Base-by-base conservation (phyloP, 352 stramenopile species). In the Globisporangium echinulatum region DNA sequence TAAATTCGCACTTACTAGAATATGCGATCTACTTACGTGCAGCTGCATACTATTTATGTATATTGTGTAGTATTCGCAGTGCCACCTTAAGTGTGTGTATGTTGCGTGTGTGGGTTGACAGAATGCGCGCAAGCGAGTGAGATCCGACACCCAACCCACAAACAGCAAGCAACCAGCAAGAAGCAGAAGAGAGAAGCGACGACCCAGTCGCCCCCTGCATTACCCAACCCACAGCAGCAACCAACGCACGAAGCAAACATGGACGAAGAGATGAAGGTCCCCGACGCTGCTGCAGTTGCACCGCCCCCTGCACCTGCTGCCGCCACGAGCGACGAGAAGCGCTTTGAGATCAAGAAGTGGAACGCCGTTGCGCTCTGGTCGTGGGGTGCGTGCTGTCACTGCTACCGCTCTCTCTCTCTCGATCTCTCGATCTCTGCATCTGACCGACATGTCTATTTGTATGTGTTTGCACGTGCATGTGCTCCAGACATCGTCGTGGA, bases 311-410 rank as follows among this genome's bases (percentile, higher is more conserved):
- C 59, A 37, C 59, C 59, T 54, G 46, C 52, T 15, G 39, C 54
- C 7, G 52, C 54, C 2, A 37, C 63, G 11, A 38, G 53, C 37
- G 78, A 92, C 48, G 81, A 90, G 65, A 92, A 92, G 72, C 87
- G 96, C 61, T 99, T 99, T 67, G 96, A 99, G 86, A 99, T 99
- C 70, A 99, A 99, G 74, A 99, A 99, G 77, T 99, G 96, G 96
- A 99, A 98, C 76, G 92, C 95, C 11, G 92, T 99, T 46, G 97
- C 97, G 60, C 98, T 99, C 77, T 99, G 97, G 97, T 98, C 89
- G 9, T 99, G 97, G 97, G 97, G 81, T 92, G 52, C 67, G 77
- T 81, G 40, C 7, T 44, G 40, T 44, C 40, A 13, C 40, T 44
- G 40, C 11, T 44, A 13, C 11, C 40, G 40, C 11, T 44, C 25